Evolutionary conservation across 768 basidiomycete species (phyloP), one percentile per base, ranked within the genome.

Genomic region (Chlorophyllum brunneum): DNA sequence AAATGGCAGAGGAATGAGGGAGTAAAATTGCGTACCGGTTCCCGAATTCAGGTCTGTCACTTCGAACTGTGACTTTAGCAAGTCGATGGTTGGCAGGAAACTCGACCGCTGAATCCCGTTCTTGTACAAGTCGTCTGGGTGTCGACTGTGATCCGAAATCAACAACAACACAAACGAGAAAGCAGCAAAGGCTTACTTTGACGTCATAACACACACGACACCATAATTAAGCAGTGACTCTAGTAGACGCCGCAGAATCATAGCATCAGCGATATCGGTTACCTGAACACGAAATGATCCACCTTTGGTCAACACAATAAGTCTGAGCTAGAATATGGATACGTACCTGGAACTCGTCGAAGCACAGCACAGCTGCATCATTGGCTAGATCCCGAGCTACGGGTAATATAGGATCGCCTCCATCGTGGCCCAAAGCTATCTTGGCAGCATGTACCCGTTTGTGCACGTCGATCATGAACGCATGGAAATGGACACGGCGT

Each of bases 401-500:
- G 18, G 92, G 90, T 22, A 83, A 72, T 61, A 97, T 89, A 24
- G 91, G 86, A 65, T 98, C 93, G 15, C 88, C 86, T 18, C 83
- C 81, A 13, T 77, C 65, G 56, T 74, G 70, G 1, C 88, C 88
- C 72, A 85, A 80, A 51, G 79, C 77, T 37, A 80, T 71, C 71
- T 93, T 94, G 33, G 88, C 80, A 1, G 83, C 82, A 59, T 98
- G 94, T 3, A 95, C 66, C 15, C 93, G 85, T 63, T 95, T 97
- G 66, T 98, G 92, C 18, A 98, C 94, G 64, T 99, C 97, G 56
- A 98, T 85, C 97, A 99, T 98, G 76, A 99, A 98, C 1, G 93
- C 92, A 64, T 98, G 95, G 66, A 99, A 99, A 67, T 99, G 97
- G 13, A 98, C 92, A 26, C 97, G 80, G 48, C 90, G 85, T 69